Evolutionary conservation across 2,329 filamentous ascomycete genomes (phyloP).

Genomic region (Hypoxylon sp.): DNA sequence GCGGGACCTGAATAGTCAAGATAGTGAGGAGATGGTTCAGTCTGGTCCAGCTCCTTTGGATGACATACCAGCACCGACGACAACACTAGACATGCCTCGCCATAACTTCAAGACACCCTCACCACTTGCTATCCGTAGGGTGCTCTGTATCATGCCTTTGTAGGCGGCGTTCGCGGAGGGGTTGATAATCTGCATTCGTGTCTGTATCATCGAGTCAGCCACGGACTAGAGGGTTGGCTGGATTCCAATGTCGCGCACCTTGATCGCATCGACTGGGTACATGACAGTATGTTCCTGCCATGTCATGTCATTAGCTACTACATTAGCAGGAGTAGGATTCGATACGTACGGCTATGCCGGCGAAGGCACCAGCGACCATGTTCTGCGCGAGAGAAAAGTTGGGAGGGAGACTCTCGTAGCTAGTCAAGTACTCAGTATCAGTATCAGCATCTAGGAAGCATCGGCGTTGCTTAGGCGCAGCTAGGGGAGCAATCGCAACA

Average conservation of each 20-base stretch:
- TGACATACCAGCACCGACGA: slow-evolving; percentile 87
- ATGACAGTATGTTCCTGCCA: slow-evolving; percentile 94
- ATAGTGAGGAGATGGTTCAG: slow-evolving; percentile 36
- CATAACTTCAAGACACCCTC: slow-evolving; percentile 94
- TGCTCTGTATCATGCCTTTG: slow-evolving; percentile 90
- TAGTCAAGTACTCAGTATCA: slow-evolving; percentile 48
- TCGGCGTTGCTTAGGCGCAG: slow-evolving; percentile 2
- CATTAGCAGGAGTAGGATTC: not conserved
- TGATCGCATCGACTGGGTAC: slow-evolving; percentile 98
- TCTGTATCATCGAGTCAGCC: slow-evolving; percentile 65
- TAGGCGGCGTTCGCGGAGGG: slow-evolving; percentile 84
- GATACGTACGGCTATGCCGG: slow-evolving; percentile 83
- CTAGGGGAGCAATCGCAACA: slow-evolving; percentile 48
- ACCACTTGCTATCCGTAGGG: slow-evolving; percentile 88
- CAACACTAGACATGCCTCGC: slow-evolving; percentile 96
- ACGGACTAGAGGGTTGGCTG: slow-evolving; percentile 34
- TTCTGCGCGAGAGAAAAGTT: slow-evolving; percentile 95
- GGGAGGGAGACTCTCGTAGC: slow-evolving; percentile 92
- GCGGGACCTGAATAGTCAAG: slow-evolving; percentile 76
- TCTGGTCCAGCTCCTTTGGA: slow-evolving; percentile 28
- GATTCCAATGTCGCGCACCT: slow-evolving; percentile 67
- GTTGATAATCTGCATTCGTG: slow-evolving; percentile 96
- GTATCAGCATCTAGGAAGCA: slow-evolving; percentile 35
- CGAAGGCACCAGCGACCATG: slow-evolving; percentile 96
- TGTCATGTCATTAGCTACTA: slow-evolving; percentile 35